Percentiles rank a stretch among this genome's conserved stretches.
Conservation (phyloP, 2,329 filamentous ascomycete species). For the Fusarium goolgardi region DNA sequence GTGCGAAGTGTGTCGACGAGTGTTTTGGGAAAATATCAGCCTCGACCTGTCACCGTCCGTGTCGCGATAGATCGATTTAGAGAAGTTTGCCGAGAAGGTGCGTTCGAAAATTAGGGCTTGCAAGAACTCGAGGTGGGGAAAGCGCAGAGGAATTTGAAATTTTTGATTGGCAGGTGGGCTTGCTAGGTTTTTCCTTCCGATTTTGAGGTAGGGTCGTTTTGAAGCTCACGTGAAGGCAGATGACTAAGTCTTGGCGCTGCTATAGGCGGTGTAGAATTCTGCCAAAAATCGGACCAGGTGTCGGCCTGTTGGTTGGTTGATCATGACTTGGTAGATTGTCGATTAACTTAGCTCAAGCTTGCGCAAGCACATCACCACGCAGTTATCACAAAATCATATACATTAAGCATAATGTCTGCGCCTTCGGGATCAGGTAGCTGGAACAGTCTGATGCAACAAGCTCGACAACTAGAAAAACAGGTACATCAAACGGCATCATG, state of each 20-base stretch:
- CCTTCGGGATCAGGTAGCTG: slow-evolving; percentile 74
- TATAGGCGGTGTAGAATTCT: slow-evolving; percentile 48
- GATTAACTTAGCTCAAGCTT: slow-evolving; percentile 24
- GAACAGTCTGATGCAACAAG: slow-evolving; percentile 94
- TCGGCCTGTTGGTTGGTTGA: slow-evolving; percentile 37
- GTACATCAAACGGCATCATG: slow-evolving; percentile 60
- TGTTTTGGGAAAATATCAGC: slow-evolving; percentile 52
- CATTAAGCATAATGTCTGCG: slow-evolving; percentile 59
- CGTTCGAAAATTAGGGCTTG: slow-evolving; percentile 55
- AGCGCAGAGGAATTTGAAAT: slow-evolving; percentile 40
- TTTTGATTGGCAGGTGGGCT: slow-evolving; percentile 49
- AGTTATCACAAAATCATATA: slow-evolving; percentile 11
- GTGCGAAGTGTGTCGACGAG: slow-evolving; percentile 57
- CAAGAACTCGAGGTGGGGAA: slow-evolving; percentile 39
- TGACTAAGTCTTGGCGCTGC: slow-evolving; percentile 10
- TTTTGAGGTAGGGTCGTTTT: background rate
- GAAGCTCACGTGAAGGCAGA: slow-evolving; percentile 45
- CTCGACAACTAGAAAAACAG: slow-evolving; percentile 88
- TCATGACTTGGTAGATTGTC: slow-evolving; percentile 30
- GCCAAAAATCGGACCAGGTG: slow-evolving; percentile 43
- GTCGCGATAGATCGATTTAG: slow-evolving; percentile 52
- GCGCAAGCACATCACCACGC: slow-evolving; percentile 30
- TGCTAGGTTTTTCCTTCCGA: slow-evolving; percentile 15
- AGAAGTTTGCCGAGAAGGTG: slow-evolving; percentile 54
- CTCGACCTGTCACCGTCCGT: slow-evolving; percentile 53